Evolutionary conservation across 208 protist species (phyloP).

Genomic region (Leishmania guyanensis): DNA sequence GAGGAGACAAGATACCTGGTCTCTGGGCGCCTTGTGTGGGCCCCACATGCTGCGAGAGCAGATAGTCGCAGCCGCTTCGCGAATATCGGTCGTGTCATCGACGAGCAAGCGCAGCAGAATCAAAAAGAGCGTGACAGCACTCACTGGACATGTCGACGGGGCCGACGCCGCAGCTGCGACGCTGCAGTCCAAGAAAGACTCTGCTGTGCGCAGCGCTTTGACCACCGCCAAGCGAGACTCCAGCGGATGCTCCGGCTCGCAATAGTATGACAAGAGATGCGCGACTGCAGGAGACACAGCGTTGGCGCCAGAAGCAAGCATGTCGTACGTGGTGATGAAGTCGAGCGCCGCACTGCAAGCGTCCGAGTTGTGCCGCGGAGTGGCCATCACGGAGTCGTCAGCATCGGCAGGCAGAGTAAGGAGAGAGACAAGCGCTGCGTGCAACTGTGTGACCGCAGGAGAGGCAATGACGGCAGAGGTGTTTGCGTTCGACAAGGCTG

Average conservation of each 20-base stretch:
- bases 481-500: neutral
- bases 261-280: constrained; percentile 47
- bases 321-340: constrained; percentile 32
- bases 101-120: constrained; percentile 71
- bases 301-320: constrained; percentile 10
- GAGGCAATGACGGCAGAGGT: neutral
- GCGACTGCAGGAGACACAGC: constrained; percentile 29
- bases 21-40: constrained; percentile 23
- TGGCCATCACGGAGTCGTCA: neutral
- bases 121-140: constrained; percentile 37
- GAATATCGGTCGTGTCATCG: constrained; percentile 75
- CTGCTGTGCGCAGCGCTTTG: constrained; percentile 32
- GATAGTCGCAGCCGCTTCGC: constrained; percentile 45
- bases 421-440: constrained; percentile 4
- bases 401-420: constrained; percentile 2
- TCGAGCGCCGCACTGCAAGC: constrained; percentile 50
- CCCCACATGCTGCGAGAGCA: constrained; percentile 27
- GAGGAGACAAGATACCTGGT: constrained; percentile 69
- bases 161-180: neutral
- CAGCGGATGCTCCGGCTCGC: constrained; percentile 51
- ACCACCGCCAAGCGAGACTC: constrained; percentile 62
- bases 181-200: constrained; percentile 25
- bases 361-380: constrained; percentile 40
- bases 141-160: constrained; percentile 2
- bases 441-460: neutral